Evolutionary conservation across 495 filamentous ascomycete genomes (phyloP), one percentile per base, ranked within the genome.

Genomic region (Parmelia sp.): DNA sequence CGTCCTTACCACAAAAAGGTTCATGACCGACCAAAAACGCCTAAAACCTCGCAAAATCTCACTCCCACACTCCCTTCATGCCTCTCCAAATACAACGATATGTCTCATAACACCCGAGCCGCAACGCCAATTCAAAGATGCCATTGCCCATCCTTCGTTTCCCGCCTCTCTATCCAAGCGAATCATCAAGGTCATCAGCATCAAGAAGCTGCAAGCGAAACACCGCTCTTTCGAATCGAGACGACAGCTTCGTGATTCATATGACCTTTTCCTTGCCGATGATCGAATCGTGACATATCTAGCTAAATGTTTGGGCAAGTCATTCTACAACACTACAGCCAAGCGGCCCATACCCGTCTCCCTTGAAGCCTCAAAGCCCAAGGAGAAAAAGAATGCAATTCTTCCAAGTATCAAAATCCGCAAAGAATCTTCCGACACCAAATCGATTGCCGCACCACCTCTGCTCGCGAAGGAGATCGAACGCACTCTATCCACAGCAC

Each of bases 301-400:
- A n/a, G 88, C 90, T 23, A 80, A 80, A 31, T 77, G 85, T 3
- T 83, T 97, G 0, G 94, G 93, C 51, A 96, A 95, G 77, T 83
- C 82, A 0, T 96, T 97, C 78, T 96, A 90, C 83, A 84, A 88
- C 73, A 74, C 70, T 33, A 86, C 82, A 11, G 82, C 80, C 71
- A 97, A 97, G 81, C 83, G 92, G 27, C 94, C 94, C 1, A 84
- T 97, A 55, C 91, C 95, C 8, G 83, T 97, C n/a, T 80, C 78
- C 57, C 83, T 95, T 63, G 79, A 82, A 65, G 80, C 83, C 61
- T 79, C 83, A 55, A 75, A 86, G 40, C 86, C 86, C 74, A 81
- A 81, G 25, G 85, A 88, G 42, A 62, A 57, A 17, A 74, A 75
- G 60, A 80, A 78, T 17, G 45, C 42, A n/a, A 63, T 63, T 49